Conservation (phyloP, 2,329 filamentous ascomycete species). For the Colletotrichum truncatum region DNA sequence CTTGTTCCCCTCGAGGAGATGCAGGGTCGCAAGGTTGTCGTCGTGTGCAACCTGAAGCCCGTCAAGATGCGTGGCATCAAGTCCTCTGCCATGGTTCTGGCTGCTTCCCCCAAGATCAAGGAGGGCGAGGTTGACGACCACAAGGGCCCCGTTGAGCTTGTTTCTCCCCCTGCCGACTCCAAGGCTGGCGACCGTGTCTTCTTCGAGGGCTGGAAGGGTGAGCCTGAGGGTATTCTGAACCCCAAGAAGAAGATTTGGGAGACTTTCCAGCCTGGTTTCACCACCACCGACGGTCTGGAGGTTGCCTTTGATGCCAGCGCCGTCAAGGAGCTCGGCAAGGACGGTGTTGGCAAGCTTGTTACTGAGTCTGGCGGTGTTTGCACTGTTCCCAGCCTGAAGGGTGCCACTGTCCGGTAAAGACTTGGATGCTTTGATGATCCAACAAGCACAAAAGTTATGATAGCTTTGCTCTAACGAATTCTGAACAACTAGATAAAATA, state of each 20-base stretch:
- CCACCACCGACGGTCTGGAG: slow-evolving; percentile 81
- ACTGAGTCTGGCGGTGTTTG: slow-evolving; percentile 83
- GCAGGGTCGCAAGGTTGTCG: slow-evolving; percentile 94
- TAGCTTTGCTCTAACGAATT: neutral
- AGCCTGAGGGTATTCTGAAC: slow-evolving; percentile 93
- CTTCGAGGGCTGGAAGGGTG: slow-evolving; percentile 94
- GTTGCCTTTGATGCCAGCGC: slow-evolving; percentile 86
- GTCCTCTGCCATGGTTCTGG: slow-evolving; percentile 88
- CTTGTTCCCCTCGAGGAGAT: slow-evolving; percentile 93
- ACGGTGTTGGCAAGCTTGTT: slow-evolving; percentile 74
- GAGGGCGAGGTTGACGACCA: slow-evolving; percentile 88
- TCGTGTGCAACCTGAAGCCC: slow-evolving; percentile 97
- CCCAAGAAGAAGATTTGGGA: slow-evolving; percentile 99
- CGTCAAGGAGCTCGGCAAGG: slow-evolving; percentile 80
- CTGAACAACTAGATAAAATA: neutral
- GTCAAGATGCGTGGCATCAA: slow-evolving; percentile 96
- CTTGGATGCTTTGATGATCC: neutral
- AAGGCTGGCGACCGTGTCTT: slow-evolving; percentile 87
- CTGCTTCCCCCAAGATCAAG: slow-evolving; percentile 84
- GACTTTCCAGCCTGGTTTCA: slow-evolving; percentile 94
- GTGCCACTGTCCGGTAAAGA: slow-evolving; percentile 82
- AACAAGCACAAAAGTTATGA: slow-evolving; percentile 10
- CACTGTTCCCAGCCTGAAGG: slow-evolving; percentile 82
- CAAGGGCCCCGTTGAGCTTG: slow-evolving; percentile 91
- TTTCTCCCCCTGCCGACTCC: slow-evolving; percentile 80